Base-by-base conservation (phyloP, 2,329 filamentous ascomycete genomes). In the Trichoderma sp. region DNA sequence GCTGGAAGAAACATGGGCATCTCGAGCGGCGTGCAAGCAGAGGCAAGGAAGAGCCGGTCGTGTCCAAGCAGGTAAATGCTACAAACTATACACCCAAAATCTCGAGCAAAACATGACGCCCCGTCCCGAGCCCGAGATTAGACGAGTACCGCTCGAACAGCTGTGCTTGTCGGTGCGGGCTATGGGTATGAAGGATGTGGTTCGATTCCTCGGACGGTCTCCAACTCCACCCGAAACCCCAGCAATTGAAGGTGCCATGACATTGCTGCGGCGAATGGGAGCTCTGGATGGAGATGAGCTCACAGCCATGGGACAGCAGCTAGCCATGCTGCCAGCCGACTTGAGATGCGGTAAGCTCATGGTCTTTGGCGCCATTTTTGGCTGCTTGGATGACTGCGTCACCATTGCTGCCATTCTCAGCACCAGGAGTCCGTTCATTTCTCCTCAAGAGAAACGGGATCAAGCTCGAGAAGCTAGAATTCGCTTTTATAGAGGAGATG, bases 321-420 rank as follows among this genome's bases (percentile, higher is more conserved):
- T 99, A n/a, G 91, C 94, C 21, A 93, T 96, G 88, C 94, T 99
- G 61, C 96, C 96, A 1, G 93, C 95, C 0, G 96, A 99, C 76
- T 85, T 99, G 59, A 89, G 95, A 32, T 96, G 94, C 77, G 93
- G 92, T 56, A 99, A 99, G 80, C 85, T 99, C 39, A 93, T 99
- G 86, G 92, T 99, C 4, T 97, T 96, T 76, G 96, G 96, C 6
- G 91, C 93, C 18, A 94, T 96, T 69, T 98, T 99, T 76, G 92
- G 92, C 39, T 98, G 95, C 76, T 85, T 98, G 7, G 93, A 97
- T 75, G 89, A 95, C 64, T 94, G 91, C 73, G 86, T 98, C 67
- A 94, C 91, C 3, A 94, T 98, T 71, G 93, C 96, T 2, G 91
- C 94, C 10, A 96, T 98, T 51, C 85, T 99, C n/a, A 97, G 94